Conservation (phyloP, 129 eudicot genomes). For the Chrysanthemum makinoi region DNA sequence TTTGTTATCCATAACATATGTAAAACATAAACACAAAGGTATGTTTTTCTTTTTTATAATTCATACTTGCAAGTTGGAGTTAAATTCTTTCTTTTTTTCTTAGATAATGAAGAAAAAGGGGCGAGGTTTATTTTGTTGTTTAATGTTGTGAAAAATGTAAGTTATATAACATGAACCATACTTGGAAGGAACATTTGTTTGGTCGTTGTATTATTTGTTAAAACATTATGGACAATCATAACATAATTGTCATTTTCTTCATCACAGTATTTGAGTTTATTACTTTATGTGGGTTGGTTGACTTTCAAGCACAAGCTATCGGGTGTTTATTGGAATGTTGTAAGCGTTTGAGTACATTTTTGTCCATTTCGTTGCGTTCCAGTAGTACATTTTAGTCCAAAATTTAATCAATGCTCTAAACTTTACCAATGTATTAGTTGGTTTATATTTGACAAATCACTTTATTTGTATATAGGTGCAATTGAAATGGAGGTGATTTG, state of each 20-base stretch:
- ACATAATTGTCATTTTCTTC: neutral
- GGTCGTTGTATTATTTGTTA: conserved; percentile 22
- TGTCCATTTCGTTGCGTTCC: neutral
- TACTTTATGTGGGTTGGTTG: neutral
- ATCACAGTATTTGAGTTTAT: neutral
- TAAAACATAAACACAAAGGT: too few relatives aligned
- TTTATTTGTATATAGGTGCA: too few relatives aligned
- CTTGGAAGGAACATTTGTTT: conserved; percentile 1
- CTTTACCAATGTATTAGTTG: too few relatives aligned
- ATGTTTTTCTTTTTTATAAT: too few relatives aligned
- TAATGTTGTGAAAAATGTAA: conserved; percentile 15
- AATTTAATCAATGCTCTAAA: too few relatives aligned
- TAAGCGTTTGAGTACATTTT: neutral
- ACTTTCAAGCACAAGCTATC: neutral
- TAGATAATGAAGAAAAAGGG: too few relatives aligned
- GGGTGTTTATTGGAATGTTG: conserved; percentile 13
- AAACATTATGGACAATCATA: neutral
- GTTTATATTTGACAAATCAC: too few relatives aligned
- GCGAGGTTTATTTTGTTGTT: neutral
- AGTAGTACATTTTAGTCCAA: too few relatives aligned
- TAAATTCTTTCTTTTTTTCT: conserved; percentile 7
- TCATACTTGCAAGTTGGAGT: too few relatives aligned
- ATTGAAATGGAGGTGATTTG: too few relatives aligned
- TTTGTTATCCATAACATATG: too few relatives aligned
- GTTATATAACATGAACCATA: conserved; percentile 2